Conservation (phyloP, 1,139 yeast genomes). For the Suhomyces chickasaworum region DNA sequence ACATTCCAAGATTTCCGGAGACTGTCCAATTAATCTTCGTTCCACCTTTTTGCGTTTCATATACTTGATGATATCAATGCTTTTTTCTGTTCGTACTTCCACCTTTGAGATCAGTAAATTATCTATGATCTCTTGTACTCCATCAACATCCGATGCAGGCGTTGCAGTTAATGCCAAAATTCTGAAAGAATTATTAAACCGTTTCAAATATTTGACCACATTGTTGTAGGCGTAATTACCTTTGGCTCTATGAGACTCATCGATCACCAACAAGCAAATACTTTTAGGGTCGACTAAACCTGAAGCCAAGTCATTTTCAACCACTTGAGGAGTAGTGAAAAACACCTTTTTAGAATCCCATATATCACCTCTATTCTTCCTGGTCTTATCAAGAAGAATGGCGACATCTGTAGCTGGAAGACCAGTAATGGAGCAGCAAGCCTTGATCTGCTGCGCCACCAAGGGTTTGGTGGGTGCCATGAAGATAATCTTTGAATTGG, state of each 20-base stretch:
- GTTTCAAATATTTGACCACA: slow-evolving; percentile 65
- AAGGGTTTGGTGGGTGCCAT: slow-evolving; percentile 97
- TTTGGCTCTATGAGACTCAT: slow-evolving; percentile 94
- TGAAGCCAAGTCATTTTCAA: slow-evolving; percentile 79
- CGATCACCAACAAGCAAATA: slow-evolving; percentile 77
- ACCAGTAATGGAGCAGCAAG: slow-evolving; percentile 88
- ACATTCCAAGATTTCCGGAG: slow-evolving; percentile 54
- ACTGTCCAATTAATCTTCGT: slow-evolving; percentile 55
- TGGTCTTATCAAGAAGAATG: slow-evolving; percentile 71
- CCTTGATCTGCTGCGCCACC: slow-evolving; percentile 96
- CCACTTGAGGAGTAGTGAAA: slow-evolving; percentile 96
- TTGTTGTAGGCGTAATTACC: slow-evolving; percentile 89
- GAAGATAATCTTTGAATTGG: slow-evolving; percentile 74
- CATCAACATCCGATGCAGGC: slow-evolving; percentile 85
- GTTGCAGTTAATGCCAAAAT: slow-evolving; percentile 92
- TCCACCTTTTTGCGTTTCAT: slow-evolving; percentile 71
- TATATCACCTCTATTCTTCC: slow-evolving; percentile 64
- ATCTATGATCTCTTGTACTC: slow-evolving; percentile 81
- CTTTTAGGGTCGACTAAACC: slow-evolving; percentile 78
- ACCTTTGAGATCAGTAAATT: slow-evolving; percentile 73
- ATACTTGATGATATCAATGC: slow-evolving; percentile 77
- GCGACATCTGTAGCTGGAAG: slow-evolving; percentile 77
- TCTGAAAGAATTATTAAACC: slow-evolving; percentile 69
- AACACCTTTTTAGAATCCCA: slow-evolving; percentile 81
- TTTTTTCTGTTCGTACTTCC: slow-evolving; percentile 84